Conservation (phyloP, 805 yeast species). For the Saccharomycopsis guyanensis region DNA sequence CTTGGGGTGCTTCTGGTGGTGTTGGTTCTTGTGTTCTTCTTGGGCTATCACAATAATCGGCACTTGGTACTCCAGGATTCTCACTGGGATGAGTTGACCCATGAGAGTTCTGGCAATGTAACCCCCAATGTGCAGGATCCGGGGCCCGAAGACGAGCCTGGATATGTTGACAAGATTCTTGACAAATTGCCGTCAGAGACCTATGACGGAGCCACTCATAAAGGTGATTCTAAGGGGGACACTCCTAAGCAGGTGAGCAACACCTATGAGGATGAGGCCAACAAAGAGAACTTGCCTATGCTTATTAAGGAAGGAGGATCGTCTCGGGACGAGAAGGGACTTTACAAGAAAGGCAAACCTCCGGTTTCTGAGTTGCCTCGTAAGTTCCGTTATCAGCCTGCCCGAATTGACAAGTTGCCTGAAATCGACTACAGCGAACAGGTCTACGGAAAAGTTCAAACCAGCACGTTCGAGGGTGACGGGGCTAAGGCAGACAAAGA, state of each 20-base stretch:
- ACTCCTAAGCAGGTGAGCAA: background rate
- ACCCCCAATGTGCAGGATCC: too few relatives aligned
- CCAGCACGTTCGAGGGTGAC: constrained; percentile 24
- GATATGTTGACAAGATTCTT: background rate
- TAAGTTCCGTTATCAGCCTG: constrained; percentile 9
- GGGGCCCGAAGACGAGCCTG: too few relatives aligned
- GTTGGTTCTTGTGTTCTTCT: constrained; percentile 4
- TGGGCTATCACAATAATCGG: constrained; percentile 4
- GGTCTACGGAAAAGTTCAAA: constrained; percentile 27
- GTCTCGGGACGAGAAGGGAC: constrained; percentile 6
- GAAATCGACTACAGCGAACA: constrained; percentile 7
- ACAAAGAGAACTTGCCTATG: background rate
- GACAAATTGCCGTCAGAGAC: too few relatives aligned
- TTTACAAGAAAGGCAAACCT: background rate
- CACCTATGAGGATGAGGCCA: background rate
- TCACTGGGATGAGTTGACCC: too few relatives aligned
- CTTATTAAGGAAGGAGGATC: constrained; percentile 5
- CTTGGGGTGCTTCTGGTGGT: background rate
- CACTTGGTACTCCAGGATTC: background rate
- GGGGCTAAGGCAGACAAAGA: constrained; percentile 26
- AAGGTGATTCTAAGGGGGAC: too few relatives aligned
- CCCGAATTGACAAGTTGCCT: constrained; percentile 7
- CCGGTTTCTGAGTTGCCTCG: constrained; percentile 13
- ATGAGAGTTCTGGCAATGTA: too few relatives aligned
- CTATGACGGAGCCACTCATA: too few relatives aligned